Percentiles rank a stretch among this genome's conserved stretches.
phyloP scores from a whole-genome alignment of 306 rosid species.

The Corylus avellana region DNA sequence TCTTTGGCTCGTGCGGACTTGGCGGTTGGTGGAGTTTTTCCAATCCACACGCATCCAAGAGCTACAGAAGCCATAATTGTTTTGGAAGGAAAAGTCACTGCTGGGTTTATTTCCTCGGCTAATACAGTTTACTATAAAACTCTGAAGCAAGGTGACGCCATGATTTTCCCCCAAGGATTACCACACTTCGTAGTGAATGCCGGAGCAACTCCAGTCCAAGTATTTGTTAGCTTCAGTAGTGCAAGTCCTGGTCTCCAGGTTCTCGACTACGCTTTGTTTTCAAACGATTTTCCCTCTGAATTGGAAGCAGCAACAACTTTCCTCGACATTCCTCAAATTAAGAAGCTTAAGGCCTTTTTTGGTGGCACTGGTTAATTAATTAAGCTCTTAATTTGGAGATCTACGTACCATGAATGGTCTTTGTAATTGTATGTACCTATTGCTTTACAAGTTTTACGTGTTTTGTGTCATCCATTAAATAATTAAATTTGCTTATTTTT shows the following conservation, averaged over 20 bases:
- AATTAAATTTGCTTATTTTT: too few species aligned
- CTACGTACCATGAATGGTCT: not conserved
- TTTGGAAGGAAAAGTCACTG: slow-evolving; percentile 44
- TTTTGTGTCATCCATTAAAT: too few species aligned
- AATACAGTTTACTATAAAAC: slow-evolving; percentile 55
- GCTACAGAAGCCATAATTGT: slow-evolving; percentile 56
- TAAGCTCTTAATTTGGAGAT: too few species aligned
- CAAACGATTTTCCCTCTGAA: slow-evolving; percentile 60
- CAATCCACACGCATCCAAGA: slow-evolving; percentile 85
- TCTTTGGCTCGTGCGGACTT: slow-evolving; percentile 66
- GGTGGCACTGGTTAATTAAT: slow-evolving; percentile 56
- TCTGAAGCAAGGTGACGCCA: slow-evolving; percentile 65
- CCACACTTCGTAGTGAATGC: slow-evolving; percentile 71
- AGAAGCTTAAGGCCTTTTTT: slow-evolving; percentile 87
- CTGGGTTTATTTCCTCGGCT: slow-evolving; percentile 50
- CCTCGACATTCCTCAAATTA: slow-evolving; percentile 52
- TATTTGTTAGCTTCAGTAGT: slow-evolving; percentile 60
- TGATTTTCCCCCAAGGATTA: slow-evolving; percentile 84
- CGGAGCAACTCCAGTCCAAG: slow-evolving; percentile 30
- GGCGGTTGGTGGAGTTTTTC: slow-evolving; percentile 59
- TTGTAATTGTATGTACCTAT: not conserved
- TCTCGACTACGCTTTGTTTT: slow-evolving; percentile 68
- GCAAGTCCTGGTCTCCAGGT: slow-evolving; percentile 73
- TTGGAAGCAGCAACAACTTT: slow-evolving; percentile 52
- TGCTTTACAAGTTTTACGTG: too few species aligned